phyloP scores from a whole-genome alignment of 768 basidiomycete genomes.

The Auriscalpium orientale region DNA sequence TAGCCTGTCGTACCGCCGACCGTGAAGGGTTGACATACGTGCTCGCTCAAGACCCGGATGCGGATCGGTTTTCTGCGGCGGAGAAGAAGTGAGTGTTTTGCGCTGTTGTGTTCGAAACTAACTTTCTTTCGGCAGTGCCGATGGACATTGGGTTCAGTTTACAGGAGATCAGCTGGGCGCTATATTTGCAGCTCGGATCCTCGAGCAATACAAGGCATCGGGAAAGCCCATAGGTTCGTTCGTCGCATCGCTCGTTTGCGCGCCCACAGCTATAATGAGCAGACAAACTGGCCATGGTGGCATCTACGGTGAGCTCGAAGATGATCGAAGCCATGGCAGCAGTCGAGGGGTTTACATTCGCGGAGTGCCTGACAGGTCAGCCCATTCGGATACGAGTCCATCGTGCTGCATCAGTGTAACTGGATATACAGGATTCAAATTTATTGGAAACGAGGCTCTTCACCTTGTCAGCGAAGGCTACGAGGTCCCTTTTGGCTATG shows the following conservation, averaged over 20 bases:
- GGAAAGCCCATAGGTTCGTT: conserved; percentile 37
- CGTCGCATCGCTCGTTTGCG: not conserved
- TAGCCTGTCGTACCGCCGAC: conserved; percentile 61
- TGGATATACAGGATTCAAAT: conserved; percentile 66
- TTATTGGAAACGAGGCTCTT: conserved; percentile 78
- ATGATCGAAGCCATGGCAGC: conserved; percentile 77
- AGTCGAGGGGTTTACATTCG: conserved; percentile 74
- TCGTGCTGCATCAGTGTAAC: not conserved
- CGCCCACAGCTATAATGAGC: conserved; percentile 2
- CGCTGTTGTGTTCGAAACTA: not conserved
- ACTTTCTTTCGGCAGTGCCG: conserved; percentile 22
- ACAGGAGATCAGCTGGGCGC: conserved; percentile 82
- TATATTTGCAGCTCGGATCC: conserved; percentile 40
- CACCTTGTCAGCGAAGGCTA: conserved; percentile 57
- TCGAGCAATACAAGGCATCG: conserved; percentile 37
- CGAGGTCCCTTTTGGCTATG: conserved; percentile 71
- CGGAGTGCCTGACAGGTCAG: conserved; percentile 80
- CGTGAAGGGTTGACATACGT: conserved; percentile 49
- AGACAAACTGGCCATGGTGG: conserved; percentile 75
- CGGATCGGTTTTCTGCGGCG: conserved; percentile 76
- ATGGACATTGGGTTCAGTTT: conserved; percentile 61
- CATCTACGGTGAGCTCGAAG: conserved; percentile 86
- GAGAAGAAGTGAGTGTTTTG: conserved; percentile 45
- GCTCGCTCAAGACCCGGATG: conserved; percentile 85
- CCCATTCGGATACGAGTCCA: conserved; percentile 6